Evolutionary conservation across 2,329 filamentous ascomycete genomes (phyloP), one percentile per base, ranked within the genome.

Genomic region (Paecilomyces fulvus): DNA sequence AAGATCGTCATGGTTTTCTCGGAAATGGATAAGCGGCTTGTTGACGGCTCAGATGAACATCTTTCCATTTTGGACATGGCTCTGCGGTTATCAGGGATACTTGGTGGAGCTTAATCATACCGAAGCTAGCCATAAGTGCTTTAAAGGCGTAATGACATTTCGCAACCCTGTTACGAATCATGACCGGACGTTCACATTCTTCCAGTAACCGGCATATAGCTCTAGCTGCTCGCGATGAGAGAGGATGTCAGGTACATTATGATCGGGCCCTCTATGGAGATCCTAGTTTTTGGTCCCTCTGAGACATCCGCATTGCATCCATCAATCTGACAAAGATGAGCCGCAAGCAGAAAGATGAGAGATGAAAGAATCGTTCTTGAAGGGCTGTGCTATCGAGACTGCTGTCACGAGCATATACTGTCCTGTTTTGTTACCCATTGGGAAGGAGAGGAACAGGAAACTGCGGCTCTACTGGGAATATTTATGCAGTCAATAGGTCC

Each of bases 11-110:
- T 89, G 60, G 80, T 92, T 3, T 99, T 99, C 69, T 96, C 92
- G 0, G 92, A 97, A 72, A 81, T 92, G 28, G 94, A 99, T 70
- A 97, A 97, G 79, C 83, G 94, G 61, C 75, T 99, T 51, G 88
- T 96, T 5, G 95, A 99, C 72, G 94, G 94, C 8, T 88, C 92
- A 2, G 94, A 99, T 68, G 94, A 99, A 75, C 92, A 99, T 70
- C 77, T 99, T 23, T 90, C 89, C 0, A 88, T 97, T 58, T 76
- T 99, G 30, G 92, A 99, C 71, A 70, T 97, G 61, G 81, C 88
- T 6, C 79, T 97, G 67, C 85, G 89, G 66, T 88, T 96, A 75
- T 89, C 89, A 0, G 83, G 82, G 30, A 85, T 94, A 57, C 69
- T 95, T 69, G 79, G 68, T 8, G 66, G 64, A 53, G 59, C 60